A percentile compares a stretch with the other conserved stretches of the same genome.
Conservation (phyloP, 2,329 filamentous ascomycete species). For the Hypoxylon sp. region DNA sequence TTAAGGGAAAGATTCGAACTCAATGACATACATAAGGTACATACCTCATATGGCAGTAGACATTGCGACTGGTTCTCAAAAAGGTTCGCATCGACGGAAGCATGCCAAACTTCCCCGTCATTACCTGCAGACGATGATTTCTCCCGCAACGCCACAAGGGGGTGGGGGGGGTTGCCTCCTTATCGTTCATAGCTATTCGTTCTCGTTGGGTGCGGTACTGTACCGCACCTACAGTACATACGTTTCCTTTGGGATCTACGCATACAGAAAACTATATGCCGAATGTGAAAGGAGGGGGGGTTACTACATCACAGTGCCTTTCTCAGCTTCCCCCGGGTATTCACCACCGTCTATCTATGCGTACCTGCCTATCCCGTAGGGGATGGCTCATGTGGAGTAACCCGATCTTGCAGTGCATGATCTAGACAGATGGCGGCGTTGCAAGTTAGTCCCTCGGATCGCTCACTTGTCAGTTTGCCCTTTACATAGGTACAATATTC, state of each 20-base stretch:
- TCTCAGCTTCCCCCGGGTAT: slow-evolving; percentile 3
- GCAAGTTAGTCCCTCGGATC: slow-evolving; percentile 32
- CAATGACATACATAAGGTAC: slow-evolving; percentile 20
- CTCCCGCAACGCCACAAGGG: slow-evolving; percentile 34
- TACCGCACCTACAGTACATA: slow-evolving; percentile 19
- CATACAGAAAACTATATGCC: slow-evolving; percentile 12
- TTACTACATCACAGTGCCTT: slow-evolving; percentile 32
- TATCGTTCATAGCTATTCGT: slow-evolving; percentile 16
- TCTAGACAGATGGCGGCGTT: slow-evolving; percentile 43
- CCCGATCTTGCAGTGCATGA: slow-evolving; percentile 51
- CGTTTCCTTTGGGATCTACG: slow-evolving; percentile 20
- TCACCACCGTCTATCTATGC: slow-evolving; percentile 15
- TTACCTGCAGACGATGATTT: slow-evolving; percentile 36
- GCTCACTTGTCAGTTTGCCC: slow-evolving; percentile 42
- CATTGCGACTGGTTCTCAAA: not conserved
- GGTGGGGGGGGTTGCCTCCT: slow-evolving; percentile 32
- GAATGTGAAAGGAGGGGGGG: slow-evolving; percentile 7
- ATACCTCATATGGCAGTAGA: slow-evolving; percentile 23
- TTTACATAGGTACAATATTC: slow-evolving; percentile 18
- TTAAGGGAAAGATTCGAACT: slow-evolving; percentile 8
- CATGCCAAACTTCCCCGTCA: slow-evolving; percentile 34
- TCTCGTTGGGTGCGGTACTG: slow-evolving; percentile 31
- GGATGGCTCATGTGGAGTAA: slow-evolving; percentile 48
- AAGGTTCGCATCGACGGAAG: slow-evolving; percentile 34
- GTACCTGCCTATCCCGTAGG: slow-evolving; percentile 29